These are phyloP conservation scores for Mycena vulgaris DNA, from an alignment of 768 basidiomycete genomes.

Conservation along the genomic window DNA sequence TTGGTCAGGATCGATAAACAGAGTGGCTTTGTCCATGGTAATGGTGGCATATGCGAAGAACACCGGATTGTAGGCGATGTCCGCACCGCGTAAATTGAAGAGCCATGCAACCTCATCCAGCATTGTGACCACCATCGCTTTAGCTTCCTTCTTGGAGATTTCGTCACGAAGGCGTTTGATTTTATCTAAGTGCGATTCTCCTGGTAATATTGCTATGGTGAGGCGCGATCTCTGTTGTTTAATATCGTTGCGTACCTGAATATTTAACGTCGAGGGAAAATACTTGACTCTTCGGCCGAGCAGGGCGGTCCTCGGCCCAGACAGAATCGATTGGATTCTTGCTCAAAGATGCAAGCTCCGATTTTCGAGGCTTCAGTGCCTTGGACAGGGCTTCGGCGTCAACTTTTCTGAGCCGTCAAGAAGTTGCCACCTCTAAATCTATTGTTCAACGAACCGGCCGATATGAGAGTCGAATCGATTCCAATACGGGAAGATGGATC, in stretches of 20 bases:
- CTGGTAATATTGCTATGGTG: background rate
- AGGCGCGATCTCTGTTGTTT: background rate
- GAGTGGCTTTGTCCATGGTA: conserved; percentile 66
- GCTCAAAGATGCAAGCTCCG: conserved; percentile 74
- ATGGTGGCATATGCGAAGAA: conserved; percentile 95
- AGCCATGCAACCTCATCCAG: conserved; percentile 97
- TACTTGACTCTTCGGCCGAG: conserved; percentile 76
- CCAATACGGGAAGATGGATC: conserved; percentile 77
- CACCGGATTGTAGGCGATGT: conserved; percentile 92
- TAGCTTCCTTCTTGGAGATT: conserved; percentile 71
- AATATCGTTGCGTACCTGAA: conserved; percentile 60
- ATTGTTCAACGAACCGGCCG: conserved; percentile 64
- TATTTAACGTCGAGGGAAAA: conserved; percentile 83
- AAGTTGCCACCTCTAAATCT: background rate
- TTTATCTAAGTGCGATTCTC: conserved; percentile 74
- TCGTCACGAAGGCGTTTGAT: conserved; percentile 76
- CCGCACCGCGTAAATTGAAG: conserved; percentile 92
- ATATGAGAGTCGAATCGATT: conserved; percentile 85
- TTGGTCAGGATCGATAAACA: conserved; percentile 79
- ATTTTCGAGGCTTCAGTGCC: conserved; percentile 67
- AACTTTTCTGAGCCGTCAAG: conserved; percentile 50
- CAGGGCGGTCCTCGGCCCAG: conserved; percentile 79
- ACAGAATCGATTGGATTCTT: conserved; percentile 85
- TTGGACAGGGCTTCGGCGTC: conserved; percentile 78
- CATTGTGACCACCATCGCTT: conserved; percentile 86